Evolutionary conservation across 164 flowering plant species (phyloP), one percentile per base, ranked within the genome.

Genomic region (Litsea cubeba): DNA sequence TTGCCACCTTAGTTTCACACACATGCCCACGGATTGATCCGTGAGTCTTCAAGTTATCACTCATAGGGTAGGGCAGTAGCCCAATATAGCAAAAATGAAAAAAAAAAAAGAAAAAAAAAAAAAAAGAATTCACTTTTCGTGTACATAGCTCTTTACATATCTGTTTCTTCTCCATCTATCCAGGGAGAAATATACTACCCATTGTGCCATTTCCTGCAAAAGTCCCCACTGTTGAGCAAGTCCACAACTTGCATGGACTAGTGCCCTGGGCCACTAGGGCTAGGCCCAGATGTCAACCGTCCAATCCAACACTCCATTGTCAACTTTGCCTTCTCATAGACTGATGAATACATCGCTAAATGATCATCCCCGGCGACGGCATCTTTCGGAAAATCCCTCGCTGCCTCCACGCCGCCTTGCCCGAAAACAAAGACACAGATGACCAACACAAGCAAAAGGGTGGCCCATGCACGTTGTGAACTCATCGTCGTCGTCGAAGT

Each of bases 221-320:
- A 40, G 46, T 5, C 46, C 46, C 11, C 46, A 40, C 46, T 7
- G 10, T 40, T 1, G 46, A 3, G 60, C 18, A 54, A 12, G 60
- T 54, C 60, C 17, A 12, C n/a, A 12, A 15, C 17, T 17, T 54
- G 60, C n/a, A 17, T 54, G 10, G 15, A 50, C 64, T 71, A 71
- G 64, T 73, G 75, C 22, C 75, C 75, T 1, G 75, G 60, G 30
- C 75, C 75, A 20, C n/a, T 54, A 17, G 75, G 69, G 40, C 71
- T 74, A 15, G 76, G 76, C 25, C 76, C 76, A 3, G 70, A 65
- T 15, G 60, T 63, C 63, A 74, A 54, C 3, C 71, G 70, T 12
- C 76, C 65, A n/a, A 74, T 20, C 76, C 76, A 74, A 28, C 25
- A 63, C 40, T 15, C 26, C 71, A 74, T 50, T 6, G 46, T 30